Evolutionary conservation across 2,329 filamentous ascomycete genomes (phyloP).

Genomic region (Cladosporium velox): DNA sequence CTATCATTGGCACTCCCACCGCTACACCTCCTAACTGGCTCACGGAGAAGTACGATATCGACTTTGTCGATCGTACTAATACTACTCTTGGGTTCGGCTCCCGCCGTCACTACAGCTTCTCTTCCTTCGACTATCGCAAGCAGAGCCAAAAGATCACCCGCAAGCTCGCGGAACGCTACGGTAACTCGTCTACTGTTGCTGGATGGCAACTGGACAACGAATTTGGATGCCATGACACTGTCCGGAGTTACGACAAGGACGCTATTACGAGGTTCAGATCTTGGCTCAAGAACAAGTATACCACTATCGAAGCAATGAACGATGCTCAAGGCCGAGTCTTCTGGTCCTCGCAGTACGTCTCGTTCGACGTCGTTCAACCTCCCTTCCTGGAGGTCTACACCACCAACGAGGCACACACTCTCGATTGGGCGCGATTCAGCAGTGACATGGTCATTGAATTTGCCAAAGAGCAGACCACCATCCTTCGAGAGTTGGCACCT

Average conservation of each 20-base stretch:
- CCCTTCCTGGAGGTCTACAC: conserved; percentile 31
- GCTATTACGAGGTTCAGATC: conserved; percentile 29
- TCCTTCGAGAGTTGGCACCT: conserved; percentile 26
- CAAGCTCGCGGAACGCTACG: conserved; percentile 30
- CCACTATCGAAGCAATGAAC: conserved; percentile 31
- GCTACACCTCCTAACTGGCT: conserved; percentile 32
- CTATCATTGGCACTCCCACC: conserved; percentile 30
- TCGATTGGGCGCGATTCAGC: conserved; percentile 32
- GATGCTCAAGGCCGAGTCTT: conserved; percentile 30
- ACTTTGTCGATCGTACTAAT: conserved; percentile 30
- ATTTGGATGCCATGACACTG: conserved; percentile 32
- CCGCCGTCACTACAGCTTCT: conserved; percentile 30
- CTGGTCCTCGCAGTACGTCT: conserved; percentile 31
- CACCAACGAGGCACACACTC: conserved; percentile 29
- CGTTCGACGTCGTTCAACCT: conserved; percentile 29
- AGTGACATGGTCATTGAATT: conserved; percentile 32
- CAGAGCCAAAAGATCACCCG: conserved; percentile 29
- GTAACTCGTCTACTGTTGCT: conserved; percentile 26
- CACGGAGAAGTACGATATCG: conserved; percentile 28
- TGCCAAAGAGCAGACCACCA: conserved; percentile 29
- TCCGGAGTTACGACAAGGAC: conserved; percentile 30
- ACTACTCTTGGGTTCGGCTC: conserved; percentile 29
- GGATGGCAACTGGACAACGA: conserved; percentile 32
- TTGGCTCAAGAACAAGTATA: conserved; percentile 31
- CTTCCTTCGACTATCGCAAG: conserved; percentile 30